A percentile compares a stretch with the other conserved stretches of the same genome.
Evolutionary conservation across 2,329 filamentous ascomycete species (phyloP).

Genomic region (Penicillium freii): DNA sequence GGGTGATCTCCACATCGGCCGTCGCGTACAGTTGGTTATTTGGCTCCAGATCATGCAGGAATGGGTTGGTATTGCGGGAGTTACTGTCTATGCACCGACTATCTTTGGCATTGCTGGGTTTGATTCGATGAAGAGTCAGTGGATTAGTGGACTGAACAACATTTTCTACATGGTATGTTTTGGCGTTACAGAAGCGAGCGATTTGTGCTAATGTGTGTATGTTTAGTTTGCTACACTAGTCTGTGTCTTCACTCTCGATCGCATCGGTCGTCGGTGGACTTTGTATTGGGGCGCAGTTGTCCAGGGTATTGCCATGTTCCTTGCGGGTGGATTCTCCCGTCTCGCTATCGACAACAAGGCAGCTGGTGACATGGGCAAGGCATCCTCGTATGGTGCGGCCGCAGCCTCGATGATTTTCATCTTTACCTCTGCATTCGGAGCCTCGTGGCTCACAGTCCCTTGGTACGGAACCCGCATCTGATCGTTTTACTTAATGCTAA

Average conservation of each 20-base stretch:
- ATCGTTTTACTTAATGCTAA: neutral
- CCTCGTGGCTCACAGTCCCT: conserved; percentile 61
- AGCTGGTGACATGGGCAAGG: conserved; percentile 47
- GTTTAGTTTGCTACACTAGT: conserved; percentile 62
- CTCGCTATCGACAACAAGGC: conserved; percentile 51
- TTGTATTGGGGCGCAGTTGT: conserved; percentile 66
- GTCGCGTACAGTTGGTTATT: conserved; percentile 67
- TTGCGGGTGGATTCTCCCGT: conserved; percentile 62
- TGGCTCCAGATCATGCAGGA: conserved; percentile 72
- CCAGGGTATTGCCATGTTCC: conserved; percentile 66
- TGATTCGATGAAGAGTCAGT: conserved; percentile 58
- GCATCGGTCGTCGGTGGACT: conserved; percentile 67
- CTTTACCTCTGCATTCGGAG: conserved; percentile 64
- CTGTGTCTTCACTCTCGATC: conserved; percentile 67
- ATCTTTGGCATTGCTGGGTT: conserved; percentile 69
- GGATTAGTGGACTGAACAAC: conserved; percentile 61
- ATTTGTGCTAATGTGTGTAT: neutral
- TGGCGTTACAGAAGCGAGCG: neutral
- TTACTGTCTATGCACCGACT: conserved; percentile 59
- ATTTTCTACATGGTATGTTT: conserved; percentile 54
- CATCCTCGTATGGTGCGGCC: conserved; percentile 58
- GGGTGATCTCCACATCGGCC: conserved; percentile 63
- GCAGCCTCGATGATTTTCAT: conserved; percentile 70
- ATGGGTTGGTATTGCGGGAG: conserved; percentile 68
- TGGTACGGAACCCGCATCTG: conserved; percentile 31